Conservation (phyloP, 331 rosid genomes). For the Arachis monticola region DNA sequence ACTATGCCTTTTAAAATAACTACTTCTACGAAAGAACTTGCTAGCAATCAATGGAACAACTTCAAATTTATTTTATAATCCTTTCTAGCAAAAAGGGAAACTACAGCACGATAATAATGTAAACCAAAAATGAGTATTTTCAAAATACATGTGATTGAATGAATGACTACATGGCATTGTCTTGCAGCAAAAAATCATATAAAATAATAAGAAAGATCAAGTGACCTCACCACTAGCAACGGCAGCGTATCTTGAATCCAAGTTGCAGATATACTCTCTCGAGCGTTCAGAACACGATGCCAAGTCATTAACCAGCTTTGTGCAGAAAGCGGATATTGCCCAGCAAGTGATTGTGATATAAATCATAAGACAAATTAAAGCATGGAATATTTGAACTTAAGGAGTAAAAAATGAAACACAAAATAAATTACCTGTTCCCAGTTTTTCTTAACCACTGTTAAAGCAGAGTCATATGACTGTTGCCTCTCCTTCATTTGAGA, state of each 20-base stretch:
- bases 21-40: slow-evolving; percentile 9
- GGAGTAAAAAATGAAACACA: slow-evolving; percentile 32
- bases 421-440: slow-evolving; percentile 70
- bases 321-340: slow-evolving; percentile 37
- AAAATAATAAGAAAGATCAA: slow-evolving; percentile 10
- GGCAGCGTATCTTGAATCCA: slow-evolving; percentile 41
- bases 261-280: slow-evolving; percentile 50
- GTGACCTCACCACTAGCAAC: slow-evolving; percentile 53
- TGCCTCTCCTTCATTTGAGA: slow-evolving; percentile 71
- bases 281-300: slow-evolving; percentile 53
- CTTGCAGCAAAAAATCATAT: slow-evolving; percentile 6
- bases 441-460: slow-evolving; percentile 69
- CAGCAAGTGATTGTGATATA: slow-evolving; percentile 22
- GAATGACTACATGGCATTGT: slow-evolving; percentile 24
- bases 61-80: slow-evolving; percentile 28
- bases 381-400: slow-evolving; percentile 1
- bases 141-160: slow-evolving; percentile 16
- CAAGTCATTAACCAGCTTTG: slow-evolving; percentile 70
- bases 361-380: slow-evolving; percentile 3
- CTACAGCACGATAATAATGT: slow-evolving; percentile 16
- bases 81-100: slow-evolving; percentile 13
- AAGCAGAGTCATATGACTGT: slow-evolving; percentile 63
- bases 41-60: slow-evolving; percentile 29
- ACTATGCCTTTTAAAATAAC: neutral
- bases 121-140: neutral